Conservation (phyloP, 177 flowering plant genomes). For the Vitis hybrid region DNA sequence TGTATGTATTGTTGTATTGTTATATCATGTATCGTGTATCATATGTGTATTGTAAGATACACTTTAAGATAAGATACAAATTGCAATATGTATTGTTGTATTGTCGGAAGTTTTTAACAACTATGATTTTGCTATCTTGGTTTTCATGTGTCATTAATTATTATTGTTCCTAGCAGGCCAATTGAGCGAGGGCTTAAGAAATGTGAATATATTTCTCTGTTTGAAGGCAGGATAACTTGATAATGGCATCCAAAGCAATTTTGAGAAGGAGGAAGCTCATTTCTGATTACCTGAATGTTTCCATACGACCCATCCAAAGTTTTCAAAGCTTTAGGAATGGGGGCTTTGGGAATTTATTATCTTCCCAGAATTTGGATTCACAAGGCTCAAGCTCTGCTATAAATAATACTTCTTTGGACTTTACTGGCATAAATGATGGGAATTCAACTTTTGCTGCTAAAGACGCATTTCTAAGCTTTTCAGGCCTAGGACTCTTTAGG, state of each 20-base stretch:
- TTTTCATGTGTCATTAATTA: too few relatives aligned
- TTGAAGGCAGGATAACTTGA: slow-evolving; percentile 3
- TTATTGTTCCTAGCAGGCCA: not conserved
- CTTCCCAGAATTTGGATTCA: slow-evolving; percentile 14
- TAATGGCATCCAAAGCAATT: slow-evolving; percentile 74
- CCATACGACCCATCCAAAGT: slow-evolving; percentile 31
- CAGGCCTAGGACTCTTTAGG: slow-evolving; percentile 25
- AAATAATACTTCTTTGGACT: slow-evolving; percentile 12
- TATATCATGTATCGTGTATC: too few relatives aligned
- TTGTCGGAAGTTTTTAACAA: too few relatives aligned
- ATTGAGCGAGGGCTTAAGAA: slow-evolving; percentile 8
- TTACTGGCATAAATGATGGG: slow-evolving; percentile 14
- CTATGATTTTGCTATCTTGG: too few relatives aligned
- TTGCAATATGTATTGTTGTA: too few relatives aligned
- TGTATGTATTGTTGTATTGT: too few relatives aligned
- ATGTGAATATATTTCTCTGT: slow-evolving; percentile 16
- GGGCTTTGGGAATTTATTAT: not conserved
- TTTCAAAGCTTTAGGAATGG: slow-evolving; percentile 34
- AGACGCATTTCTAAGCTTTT: slow-evolving; percentile 21
- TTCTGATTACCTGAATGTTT: slow-evolving; percentile 36
- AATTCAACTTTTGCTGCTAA: slow-evolving; percentile 9
- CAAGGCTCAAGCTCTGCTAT: slow-evolving; percentile 14
- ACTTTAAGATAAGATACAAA: too few relatives aligned
- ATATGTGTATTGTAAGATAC: too few relatives aligned
- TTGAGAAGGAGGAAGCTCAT: slow-evolving; percentile 52